Evolutionary conservation across 768 basidiomycete species (phyloP), one percentile per base, ranked within the genome.

Genomic region (Russula griseocarnosa): DNA sequence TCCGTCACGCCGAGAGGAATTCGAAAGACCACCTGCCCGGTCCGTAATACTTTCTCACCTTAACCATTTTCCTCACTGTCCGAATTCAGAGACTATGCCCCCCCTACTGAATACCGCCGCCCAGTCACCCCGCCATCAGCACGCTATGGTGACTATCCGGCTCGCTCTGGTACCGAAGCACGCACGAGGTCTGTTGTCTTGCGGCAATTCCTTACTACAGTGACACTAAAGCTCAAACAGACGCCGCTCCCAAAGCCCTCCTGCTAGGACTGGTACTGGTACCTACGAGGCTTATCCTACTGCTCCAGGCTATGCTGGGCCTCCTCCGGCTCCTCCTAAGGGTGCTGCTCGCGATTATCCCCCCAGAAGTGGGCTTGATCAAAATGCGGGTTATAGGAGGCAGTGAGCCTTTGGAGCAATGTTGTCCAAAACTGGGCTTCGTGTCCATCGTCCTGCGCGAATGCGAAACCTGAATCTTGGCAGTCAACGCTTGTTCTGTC

Each of bases 1-100:
- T n/a, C 68, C 61, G 3, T 60, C 52, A 10, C 66, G 62, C 51
- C 59, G 68, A 76, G 78, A 51, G 79, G 80, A 61, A 71, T 77
- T 58, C 75, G 65, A 65, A 30, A 66, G 67, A 26, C 62, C 53
- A 7, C 58, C 66, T 22, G 36, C 59, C 11, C 62, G 69, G 64
- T 67, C 14, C n/a, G 51, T 59, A 30, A 64, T 26, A 20, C 18
- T 57, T 8, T 38, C 36, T 54, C 40, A 3, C 7, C 18, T 9
- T 20, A 30, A 32, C 13, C n/a, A 24, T 34, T 42, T 22, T 55
- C n/a, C 59, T 63, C 14, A 57, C 24, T 22, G n/a, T 44, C 54
- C 38, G 24, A 40, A 5, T 61, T 7, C 51, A 70, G 69, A 24
- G 69, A 70, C 26, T 70, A 70, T 56, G 49, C 60, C 26, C 50